Percentiles rank a stretch among this genome's conserved stretches.
phyloP scores from a whole-genome alignment of 148 eudicot genomes.

The Chenopodium formosanum region DNA sequence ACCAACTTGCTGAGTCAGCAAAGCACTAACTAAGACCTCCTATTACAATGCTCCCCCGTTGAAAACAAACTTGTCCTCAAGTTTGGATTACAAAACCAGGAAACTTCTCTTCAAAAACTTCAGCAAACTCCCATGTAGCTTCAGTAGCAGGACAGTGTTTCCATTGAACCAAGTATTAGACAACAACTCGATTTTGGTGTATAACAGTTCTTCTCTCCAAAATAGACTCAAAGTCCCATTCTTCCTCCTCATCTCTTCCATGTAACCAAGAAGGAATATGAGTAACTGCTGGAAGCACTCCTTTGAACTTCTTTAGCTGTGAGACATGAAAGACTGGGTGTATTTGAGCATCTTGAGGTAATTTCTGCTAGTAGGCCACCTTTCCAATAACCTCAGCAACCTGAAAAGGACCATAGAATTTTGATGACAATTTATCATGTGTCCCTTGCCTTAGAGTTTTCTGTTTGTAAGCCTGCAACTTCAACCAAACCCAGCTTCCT shows the following conservation, averaged over 20 bases:
- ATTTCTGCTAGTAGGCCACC: background rate
- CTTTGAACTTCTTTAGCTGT: background rate
- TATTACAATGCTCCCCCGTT: no score
- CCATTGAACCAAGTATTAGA: background rate
- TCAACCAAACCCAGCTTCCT: conserved; percentile 11
- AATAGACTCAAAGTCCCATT: background rate
- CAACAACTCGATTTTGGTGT: background rate
- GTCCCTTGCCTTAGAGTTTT: background rate
- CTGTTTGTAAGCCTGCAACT: background rate
- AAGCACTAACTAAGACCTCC: no score
- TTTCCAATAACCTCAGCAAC: background rate
- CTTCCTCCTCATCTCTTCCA: background rate
- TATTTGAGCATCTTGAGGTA: background rate
- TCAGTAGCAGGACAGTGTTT: background rate
- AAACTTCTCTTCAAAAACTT: no score
- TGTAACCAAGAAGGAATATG: background rate
- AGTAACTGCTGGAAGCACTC: background rate
- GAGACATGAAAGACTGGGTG: background rate
- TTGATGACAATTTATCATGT: background rate
- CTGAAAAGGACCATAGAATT: background rate
- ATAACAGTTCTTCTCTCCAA: background rate
- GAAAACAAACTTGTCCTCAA: no score
- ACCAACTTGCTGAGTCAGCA: no score
- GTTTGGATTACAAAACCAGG: no score
- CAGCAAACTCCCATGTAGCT: background rate